A percentile compares a stretch with the other conserved stretches of the same genome.
Evolutionary conservation across 441 rosid genomes (phyloP).

Genomic region (Pelargonium fulgidum): DNA sequence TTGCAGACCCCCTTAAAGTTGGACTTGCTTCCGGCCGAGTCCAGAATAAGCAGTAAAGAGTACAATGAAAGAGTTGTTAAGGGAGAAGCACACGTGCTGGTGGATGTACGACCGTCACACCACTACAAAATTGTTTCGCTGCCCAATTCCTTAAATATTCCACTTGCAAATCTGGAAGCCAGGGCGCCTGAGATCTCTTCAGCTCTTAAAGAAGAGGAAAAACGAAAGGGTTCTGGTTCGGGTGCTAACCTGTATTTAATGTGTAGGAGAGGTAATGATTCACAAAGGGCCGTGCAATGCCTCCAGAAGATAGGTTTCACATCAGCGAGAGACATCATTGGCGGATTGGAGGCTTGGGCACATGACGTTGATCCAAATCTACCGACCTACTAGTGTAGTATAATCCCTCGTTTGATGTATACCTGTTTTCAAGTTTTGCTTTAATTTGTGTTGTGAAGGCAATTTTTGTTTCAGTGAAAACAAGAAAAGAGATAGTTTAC

Average conservation of each 20-base stretch:
- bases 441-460: no score
- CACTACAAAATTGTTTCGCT: conserved; percentile 81
- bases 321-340: conserved; percentile 65
- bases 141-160: conserved; percentile 65
- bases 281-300: conserved; percentile 74
- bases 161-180: conserved; percentile 54
- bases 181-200: conserved; percentile 54
- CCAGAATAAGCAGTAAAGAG: conserved; percentile 62
- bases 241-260: conserved; percentile 47
- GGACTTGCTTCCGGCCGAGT: conserved; percentile 49
- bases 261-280: conserved; percentile 87
- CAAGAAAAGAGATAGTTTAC: neutral
- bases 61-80: conserved; percentile 39
- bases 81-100: conserved; percentile 49
- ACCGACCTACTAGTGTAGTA: conserved; percentile 34
- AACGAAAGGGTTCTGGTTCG: conserved; percentile 14
- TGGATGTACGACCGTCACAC: conserved; percentile 82
- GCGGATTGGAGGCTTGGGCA: conserved; percentile 83
- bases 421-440: neutral
- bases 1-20: conserved; percentile 56
- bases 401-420: no score
- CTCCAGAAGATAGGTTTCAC: conserved; percentile 51
- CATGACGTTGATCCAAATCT: conserved; percentile 53
- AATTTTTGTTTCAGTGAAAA: neutral
- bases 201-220: conserved; percentile 46